Percentiles rank a stretch among this genome's conserved stretches.
Evolutionary conservation across 805 yeast species (phyloP).

Genomic region (Wickerhamomyces silvicola): DNA sequence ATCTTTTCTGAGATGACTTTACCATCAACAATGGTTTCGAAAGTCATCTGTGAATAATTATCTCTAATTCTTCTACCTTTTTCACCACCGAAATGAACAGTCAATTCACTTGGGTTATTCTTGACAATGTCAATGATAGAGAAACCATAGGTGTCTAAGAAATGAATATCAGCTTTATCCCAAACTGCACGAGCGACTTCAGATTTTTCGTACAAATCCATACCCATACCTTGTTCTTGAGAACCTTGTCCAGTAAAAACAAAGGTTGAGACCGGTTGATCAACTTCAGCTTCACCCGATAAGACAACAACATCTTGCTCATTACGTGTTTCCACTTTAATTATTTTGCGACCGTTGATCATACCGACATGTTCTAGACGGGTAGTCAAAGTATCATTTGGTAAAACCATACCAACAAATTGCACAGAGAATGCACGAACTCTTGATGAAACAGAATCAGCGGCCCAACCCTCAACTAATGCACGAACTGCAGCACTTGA

Average conservation of each 20-base stretch:
- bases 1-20: constrained; percentile 85
- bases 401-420: constrained; percentile 96
- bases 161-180: constrained; percentile 96
- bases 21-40: constrained; percentile 89
- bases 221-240: constrained; percentile 99
- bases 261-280: constrained; percentile 94
- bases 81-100: constrained; percentile 97
- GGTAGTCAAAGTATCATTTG: constrained; percentile 84
- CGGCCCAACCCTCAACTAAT: constrained; percentile 97
- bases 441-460: constrained; percentile 91
- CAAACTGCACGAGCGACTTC: constrained; percentile 92
- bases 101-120: constrained; percentile 92
- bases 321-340: constrained; percentile 85
- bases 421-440: constrained; percentile 89
- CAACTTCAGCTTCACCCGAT: constrained; percentile 96
- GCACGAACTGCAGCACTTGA: constrained; percentile 94
- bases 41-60: constrained; percentile 94
- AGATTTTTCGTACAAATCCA: constrained; percentile 90
- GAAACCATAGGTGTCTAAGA: constrained; percentile 91
- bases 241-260: constrained; percentile 99
- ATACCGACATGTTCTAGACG: constrained; percentile 93
- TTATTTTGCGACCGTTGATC: constrained; percentile 98
- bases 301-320: constrained; percentile 77
- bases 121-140: constrained; percentile 92
- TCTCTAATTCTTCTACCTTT: constrained; percentile 92